Base-by-base conservation (phyloP, 441 rosid species). In the Corymbia citriodora region DNA sequence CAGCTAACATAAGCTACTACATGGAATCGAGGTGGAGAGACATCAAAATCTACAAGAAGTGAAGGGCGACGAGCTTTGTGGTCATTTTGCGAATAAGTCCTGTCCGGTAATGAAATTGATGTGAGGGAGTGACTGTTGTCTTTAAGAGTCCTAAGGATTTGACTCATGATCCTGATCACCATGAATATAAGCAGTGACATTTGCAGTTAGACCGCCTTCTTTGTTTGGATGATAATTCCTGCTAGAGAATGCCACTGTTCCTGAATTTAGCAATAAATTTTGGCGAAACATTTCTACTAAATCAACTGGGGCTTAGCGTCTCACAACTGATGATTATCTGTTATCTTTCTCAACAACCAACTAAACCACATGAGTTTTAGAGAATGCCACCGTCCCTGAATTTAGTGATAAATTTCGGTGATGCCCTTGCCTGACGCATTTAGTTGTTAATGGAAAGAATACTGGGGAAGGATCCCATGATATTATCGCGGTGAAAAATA, bases 1-100 rank as follows among this genome's bases (percentile, higher is more conserved):
- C 93, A 1, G 27, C 55, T 10, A 31, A 91, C 55, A 87, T 89
- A 49, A 93, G 93, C 90, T 94, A 92, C 88, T 94, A 90, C 59
- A 91, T 92, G 94, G 93, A 92, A 55, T 92, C 92, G 45, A 92
- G 92, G 63, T 91, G 94, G 94, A 92, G 83, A 88, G 91, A 91
- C 88, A 91, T 90, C 90, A 91, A 92, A 87, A 87, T 91, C 36
- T 90, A 89, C 55, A 91, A 92, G 81, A 88, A 92, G 55, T 82
- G 45, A 36, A 36, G 48, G 74, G 40, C 74, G 74, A 65, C 21
- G 19, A 65, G 74, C 36, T n/a, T 65, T 19, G 10, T 65, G 36
- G 74, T 16, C 74, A n/a, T 15, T 18, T 33, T 33, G 82, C 49
- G 14, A 5, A 72, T 18, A 72, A 33, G 12, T 19, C 82, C 82